Percentiles rank a stretch among this genome's conserved stretches.
Conservation (phyloP, 2,329 filamentous ascomycete genomes). For the Penicillium sp. region DNA sequence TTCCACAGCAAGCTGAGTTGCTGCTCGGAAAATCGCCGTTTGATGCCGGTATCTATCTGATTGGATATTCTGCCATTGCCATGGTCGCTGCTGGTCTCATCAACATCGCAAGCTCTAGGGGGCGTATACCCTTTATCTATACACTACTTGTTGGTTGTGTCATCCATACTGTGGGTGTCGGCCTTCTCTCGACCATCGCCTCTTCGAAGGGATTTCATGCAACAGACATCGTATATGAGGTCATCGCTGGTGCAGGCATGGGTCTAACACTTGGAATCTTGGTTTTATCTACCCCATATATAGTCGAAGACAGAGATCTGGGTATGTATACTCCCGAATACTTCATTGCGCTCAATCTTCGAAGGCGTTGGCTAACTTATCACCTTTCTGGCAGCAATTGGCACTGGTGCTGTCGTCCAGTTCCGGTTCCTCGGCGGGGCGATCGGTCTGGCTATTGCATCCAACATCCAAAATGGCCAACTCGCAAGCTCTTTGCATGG, state of each 20-base stretch:
- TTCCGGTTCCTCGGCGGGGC: constrained; percentile 30
- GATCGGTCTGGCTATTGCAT: constrained; percentile 28
- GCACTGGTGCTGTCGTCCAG: constrained; percentile 27
- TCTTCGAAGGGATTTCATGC: constrained; percentile 19
- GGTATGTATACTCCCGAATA: constrained; percentile 13
- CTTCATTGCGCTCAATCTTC: background rate
- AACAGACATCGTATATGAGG: constrained; percentile 24
- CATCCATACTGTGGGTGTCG: constrained; percentile 28
- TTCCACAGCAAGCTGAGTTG: constrained; percentile 31
- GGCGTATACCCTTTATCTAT: constrained; percentile 30
- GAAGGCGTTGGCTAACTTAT: constrained; percentile 3
- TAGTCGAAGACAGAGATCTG: constrained; percentile 28
- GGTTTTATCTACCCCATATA: constrained; percentile 25
- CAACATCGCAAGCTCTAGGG: constrained; percentile 22
- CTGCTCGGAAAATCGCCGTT: constrained; percentile 27
- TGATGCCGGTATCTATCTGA: constrained; percentile 27
- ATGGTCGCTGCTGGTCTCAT: constrained; percentile 24
- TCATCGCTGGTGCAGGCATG: constrained; percentile 26
- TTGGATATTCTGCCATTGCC: constrained; percentile 27
- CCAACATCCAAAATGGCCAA: constrained; percentile 27
- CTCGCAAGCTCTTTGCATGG: constrained; percentile 17
- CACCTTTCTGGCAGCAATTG: constrained; percentile 20
- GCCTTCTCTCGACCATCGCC: constrained; percentile 25
- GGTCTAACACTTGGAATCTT: constrained; percentile 25
- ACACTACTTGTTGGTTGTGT: constrained; percentile 26